Conservation (phyloP, 345 rosid species). For the Moricandia arvensis region DNA sequence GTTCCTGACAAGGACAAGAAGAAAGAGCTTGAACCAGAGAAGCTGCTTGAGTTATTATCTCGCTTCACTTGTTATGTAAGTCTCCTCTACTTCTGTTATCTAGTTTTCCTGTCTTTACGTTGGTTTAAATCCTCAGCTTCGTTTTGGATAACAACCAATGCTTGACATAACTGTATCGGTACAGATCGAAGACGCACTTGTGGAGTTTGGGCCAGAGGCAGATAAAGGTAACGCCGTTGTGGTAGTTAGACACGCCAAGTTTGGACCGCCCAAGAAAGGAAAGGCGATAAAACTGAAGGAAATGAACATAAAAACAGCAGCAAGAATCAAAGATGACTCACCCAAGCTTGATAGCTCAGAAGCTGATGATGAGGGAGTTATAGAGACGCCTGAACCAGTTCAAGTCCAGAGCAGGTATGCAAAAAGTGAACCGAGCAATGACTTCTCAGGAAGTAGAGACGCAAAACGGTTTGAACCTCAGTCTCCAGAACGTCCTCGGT, state of each 20-base stretch:
- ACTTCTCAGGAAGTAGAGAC: constrained; percentile 26
- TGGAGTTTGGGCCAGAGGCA: constrained; percentile 69
- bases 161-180: constrained; percentile 8
- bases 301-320: constrained; percentile 32
- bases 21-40: constrained; percentile 51
- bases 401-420: constrained; percentile 45
- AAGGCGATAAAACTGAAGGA: constrained; percentile 47
- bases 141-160: not conserved
- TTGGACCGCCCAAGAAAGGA: constrained; percentile 70
- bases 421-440: constrained; percentile 46
- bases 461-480: constrained; percentile 23
- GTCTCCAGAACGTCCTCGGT: constrained; percentile 27
- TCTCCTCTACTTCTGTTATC: not conserved
- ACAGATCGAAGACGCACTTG: constrained; percentile 65
- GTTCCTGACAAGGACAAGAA: constrained; percentile 44
- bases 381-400: constrained; percentile 12
- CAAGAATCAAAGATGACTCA: constrained; percentile 3
- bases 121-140: not conserved
- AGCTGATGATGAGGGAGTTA: constrained; percentile 14
- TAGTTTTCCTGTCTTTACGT: not conserved
- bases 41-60: constrained; percentile 60
- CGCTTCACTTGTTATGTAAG: constrained; percentile 59
- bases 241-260: constrained; percentile 66
- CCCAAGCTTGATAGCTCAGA: constrained; percentile 15
- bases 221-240: constrained; percentile 63